A percentile compares a stretch with the other conserved stretches of the same genome.
phyloP scores from a whole-genome alignment of 345 rosid species.

The Melastoma malabathricum region DNA sequence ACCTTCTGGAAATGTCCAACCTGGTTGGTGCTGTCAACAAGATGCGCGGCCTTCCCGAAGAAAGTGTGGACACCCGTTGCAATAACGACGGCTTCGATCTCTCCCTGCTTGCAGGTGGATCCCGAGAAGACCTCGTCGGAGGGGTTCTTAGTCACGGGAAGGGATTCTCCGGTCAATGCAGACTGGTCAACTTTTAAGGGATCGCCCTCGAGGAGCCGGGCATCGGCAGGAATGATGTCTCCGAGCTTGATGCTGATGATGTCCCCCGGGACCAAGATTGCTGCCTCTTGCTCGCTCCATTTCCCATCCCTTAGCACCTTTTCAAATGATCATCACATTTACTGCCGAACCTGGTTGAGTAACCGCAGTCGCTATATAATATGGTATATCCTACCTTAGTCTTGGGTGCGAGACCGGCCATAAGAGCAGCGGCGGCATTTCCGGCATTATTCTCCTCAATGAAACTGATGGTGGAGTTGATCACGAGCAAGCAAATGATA shows the following conservation, averaged over 20 bases:
- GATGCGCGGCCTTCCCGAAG: slow-evolving; percentile 32
- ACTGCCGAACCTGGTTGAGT: no score
- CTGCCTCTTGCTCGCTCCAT: slow-evolving; percentile 29
- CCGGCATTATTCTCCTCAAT: slow-evolving; percentile 33
- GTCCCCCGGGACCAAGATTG: slow-evolving; percentile 29
- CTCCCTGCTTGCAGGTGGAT: slow-evolving; percentile 30
- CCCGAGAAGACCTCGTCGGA: slow-evolving; percentile 21
- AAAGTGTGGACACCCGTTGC: slow-evolving; percentile 31
- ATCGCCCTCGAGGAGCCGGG: slow-evolving; percentile 31
- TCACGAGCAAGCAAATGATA: slow-evolving; percentile 20
- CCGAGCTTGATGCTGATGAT: slow-evolving; percentile 25
- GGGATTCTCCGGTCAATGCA: slow-evolving; percentile 28
- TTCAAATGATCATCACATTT: no score
- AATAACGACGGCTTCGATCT: slow-evolving; percentile 25
- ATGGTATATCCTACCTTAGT: slow-evolving; percentile 14
- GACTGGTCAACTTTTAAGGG: slow-evolving; percentile 30
- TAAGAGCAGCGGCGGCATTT: slow-evolving; percentile 31
- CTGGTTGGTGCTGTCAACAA: slow-evolving; percentile 24
- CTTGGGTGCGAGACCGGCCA: slow-evolving; percentile 32
- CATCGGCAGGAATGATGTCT: slow-evolving; percentile 30
- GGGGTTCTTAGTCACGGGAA: slow-evolving; percentile 24
- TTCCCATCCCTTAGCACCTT: slow-evolving; percentile 27
- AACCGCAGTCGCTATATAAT: no score
- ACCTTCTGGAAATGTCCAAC: slow-evolving; percentile 28
- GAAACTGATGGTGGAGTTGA: slow-evolving; percentile 33